Percentiles rank a stretch among this genome's conserved stretches.
Conservation (phyloP, 2,329 filamentous ascomycete genomes). For the Pyrenophora graminea region DNA sequence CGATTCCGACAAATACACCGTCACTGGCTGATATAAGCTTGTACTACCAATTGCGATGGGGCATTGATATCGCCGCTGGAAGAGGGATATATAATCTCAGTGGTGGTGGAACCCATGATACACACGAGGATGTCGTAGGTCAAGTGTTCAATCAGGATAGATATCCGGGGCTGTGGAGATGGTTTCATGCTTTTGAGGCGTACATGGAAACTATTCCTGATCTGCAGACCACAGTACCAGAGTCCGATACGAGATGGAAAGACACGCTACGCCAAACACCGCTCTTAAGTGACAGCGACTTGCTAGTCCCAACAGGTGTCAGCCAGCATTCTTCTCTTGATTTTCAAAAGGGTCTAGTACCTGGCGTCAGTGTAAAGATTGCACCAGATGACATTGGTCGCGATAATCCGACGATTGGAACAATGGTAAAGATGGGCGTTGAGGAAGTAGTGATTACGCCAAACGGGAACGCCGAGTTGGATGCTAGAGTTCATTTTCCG, state of each 20-base stretch:
- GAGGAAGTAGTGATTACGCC: constrained; percentile 50
- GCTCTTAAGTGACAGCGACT: constrained; percentile 10
- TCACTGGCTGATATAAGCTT: constrained; percentile 45
- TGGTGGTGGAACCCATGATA: constrained; percentile 39
- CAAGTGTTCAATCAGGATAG: constrained; percentile 45
- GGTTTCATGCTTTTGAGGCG: constrained; percentile 43
- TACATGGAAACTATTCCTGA: constrained; percentile 39
- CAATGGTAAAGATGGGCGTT: constrained; percentile 43
- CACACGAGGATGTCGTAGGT: constrained; percentile 18
- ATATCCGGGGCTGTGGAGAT: constrained; percentile 44
- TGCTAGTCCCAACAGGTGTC: constrained; percentile 40
- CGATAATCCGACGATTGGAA: constrained; percentile 45
- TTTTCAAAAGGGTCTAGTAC: constrained; percentile 33
- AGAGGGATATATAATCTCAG: constrained; percentile 44
- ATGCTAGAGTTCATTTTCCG: constrained; percentile 48
- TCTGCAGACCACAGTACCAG: constrained; percentile 24
- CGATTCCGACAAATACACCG: constrained; percentile 42
- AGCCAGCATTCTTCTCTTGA: constrained; percentile 35
- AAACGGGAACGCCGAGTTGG: constrained; percentile 33
- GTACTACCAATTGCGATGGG: constrained; percentile 49
- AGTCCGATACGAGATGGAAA: constrained; percentile 13
- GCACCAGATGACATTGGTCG: constrained; percentile 49
- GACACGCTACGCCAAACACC: constrained; percentile 2
- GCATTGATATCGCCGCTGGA: constrained; percentile 44
- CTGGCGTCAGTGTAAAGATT: constrained; percentile 40